Conservation (phyloP, 1,284 basidiomycete genomes). For the Sporisorium sorghi region DNA sequence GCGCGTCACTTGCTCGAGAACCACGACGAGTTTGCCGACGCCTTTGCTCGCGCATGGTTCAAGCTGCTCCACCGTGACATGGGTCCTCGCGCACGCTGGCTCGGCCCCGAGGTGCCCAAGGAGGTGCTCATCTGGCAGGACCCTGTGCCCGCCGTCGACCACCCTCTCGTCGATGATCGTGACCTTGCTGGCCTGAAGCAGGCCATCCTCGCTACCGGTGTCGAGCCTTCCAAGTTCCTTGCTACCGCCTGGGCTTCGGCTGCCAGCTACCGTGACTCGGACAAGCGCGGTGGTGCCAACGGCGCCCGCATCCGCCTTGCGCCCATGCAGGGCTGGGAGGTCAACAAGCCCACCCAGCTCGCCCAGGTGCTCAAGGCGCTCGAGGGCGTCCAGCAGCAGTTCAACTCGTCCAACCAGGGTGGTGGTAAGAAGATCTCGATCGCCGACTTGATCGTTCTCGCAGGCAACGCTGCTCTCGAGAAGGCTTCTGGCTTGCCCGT, state of each 20-base stretch:
- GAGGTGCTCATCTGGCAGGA: conserved; percentile 46
- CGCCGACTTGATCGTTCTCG: conserved; percentile 43
- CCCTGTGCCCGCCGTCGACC: conserved; percentile 27
- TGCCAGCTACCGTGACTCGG: conserved; percentile 37
- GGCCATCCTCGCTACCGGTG: conserved; percentile 38
- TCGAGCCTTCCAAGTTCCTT: conserved; percentile 46
- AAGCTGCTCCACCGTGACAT: conserved; percentile 53
- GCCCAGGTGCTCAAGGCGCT: conserved; percentile 41
- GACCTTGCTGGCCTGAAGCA: conserved; percentile 46
- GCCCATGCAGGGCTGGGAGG: conserved; percentile 49
- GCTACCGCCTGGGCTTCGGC: conserved; percentile 40
- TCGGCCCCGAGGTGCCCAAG: conserved; percentile 47
- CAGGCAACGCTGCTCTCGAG: conserved; percentile 47
- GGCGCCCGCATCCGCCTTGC: conserved; percentile 44
- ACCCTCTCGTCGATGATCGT: conserved; percentile 41
- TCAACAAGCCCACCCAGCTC: conserved; percentile 43
- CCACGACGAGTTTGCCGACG: conserved; percentile 39
- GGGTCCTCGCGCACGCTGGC: conserved; percentile 41
- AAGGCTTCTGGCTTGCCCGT: conserved; percentile 44
- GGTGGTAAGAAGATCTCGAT: conserved; percentile 48
- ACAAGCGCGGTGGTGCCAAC: conserved; percentile 51
- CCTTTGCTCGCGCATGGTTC: conserved; percentile 47
- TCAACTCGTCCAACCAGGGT: conserved; percentile 41
- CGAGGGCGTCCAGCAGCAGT: conserved; percentile 46
- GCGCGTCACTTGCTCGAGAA: conserved; percentile 41